These are phyloP conservation scores for Psilocybe cubensis DNA, from an alignment of 768 basidiomycete species.

Conservation along the genomic window DNA sequence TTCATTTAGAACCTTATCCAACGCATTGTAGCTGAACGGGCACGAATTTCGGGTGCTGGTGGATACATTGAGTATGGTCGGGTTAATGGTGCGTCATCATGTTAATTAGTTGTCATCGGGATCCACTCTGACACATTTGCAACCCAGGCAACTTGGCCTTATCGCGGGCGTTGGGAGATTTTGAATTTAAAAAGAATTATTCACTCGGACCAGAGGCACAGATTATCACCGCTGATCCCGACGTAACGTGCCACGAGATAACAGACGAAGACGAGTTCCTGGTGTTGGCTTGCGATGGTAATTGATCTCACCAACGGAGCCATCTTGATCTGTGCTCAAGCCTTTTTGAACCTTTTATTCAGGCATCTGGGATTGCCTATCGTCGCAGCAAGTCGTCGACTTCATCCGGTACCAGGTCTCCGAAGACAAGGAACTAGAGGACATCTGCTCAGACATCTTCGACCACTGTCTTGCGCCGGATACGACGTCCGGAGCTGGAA, in stretches of 20 bases:
- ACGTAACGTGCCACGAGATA: conserved; percentile 80
- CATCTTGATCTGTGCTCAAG: conserved; percentile 4
- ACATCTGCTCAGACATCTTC: conserved; percentile 90
- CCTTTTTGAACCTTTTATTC: not conserved
- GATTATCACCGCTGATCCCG: conserved; percentile 94
- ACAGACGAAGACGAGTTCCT: conserved; percentile 94
- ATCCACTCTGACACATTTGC: conserved; percentile 5
- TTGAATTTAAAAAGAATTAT: conserved; percentile 97
- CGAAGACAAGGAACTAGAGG: conserved; percentile 74
- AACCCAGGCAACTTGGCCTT: conserved; percentile 88
- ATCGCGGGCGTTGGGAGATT: conserved; percentile 94
- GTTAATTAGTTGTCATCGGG: not conserved
- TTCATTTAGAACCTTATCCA: conserved; percentile 3
- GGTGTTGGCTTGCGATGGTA: conserved; percentile 97
- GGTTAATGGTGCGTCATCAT: conserved; percentile 78
- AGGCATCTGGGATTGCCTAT: conserved; percentile 99
- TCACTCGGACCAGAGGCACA: conserved; percentile 83
- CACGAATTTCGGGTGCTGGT: conserved; percentile 87
- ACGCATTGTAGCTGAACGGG: conserved; percentile 66
- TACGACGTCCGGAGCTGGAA: conserved; percentile 85
- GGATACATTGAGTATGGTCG: conserved; percentile 97
- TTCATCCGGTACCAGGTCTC: conserved; percentile 83
- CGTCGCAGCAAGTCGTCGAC: conserved; percentile 91
- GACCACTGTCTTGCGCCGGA: conserved; percentile 94
- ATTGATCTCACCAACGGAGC: not conserved